Evolutionary conservation across 169 alveolate species (phyloP), one percentile per base, ranked within the genome.

Genomic region (Plasmodium adleri): DNA sequence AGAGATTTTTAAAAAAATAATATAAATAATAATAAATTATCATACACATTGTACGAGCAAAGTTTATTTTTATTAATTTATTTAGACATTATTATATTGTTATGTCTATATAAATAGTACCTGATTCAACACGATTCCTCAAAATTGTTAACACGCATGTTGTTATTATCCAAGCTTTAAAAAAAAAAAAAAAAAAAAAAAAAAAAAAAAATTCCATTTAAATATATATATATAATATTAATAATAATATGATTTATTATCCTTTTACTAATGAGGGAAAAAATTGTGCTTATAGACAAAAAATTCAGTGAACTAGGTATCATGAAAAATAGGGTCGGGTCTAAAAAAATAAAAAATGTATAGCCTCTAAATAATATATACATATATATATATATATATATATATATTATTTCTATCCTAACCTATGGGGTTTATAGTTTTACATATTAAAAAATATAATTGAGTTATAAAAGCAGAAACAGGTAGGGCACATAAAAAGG

Each of bases 361-460:
- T 3, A 17, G 32, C 8, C 45, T 32, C 45, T 39, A 10, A 76
- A 39, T 28, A 22, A 49, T 71, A 26, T 7, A 17, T 71, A 5
- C 52, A 12, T 8, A 15, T 71, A 24, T 70, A 47, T 12, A 70
- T n/a, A 24, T 70, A 47, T 12, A 70, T n/a, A 70, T 22, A 5
- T 71, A 47, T 24, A 66, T 39, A 8, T 66, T 26, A 66, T 66
- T 10, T 28, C 47, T 13, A 20, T 60, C 5, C 75, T 32, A 17
- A 76, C 89, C 89, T 58, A 76, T 76, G 74, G 89, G 89, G 32
- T 76, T 76, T 54, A 76, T 63, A 43, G 89, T 68, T 47, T 76
- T 54, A 22, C 56, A 58, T 7, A 43, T 32, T 66, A 76, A 28
- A 43, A 54, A 63, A 76, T 49, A 76, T 24, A 76, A 17, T 68